Evolutionary conservation across 176 grass and related monocot species (phyloP).

Genomic region (Phoenix roebelenii): DNA sequence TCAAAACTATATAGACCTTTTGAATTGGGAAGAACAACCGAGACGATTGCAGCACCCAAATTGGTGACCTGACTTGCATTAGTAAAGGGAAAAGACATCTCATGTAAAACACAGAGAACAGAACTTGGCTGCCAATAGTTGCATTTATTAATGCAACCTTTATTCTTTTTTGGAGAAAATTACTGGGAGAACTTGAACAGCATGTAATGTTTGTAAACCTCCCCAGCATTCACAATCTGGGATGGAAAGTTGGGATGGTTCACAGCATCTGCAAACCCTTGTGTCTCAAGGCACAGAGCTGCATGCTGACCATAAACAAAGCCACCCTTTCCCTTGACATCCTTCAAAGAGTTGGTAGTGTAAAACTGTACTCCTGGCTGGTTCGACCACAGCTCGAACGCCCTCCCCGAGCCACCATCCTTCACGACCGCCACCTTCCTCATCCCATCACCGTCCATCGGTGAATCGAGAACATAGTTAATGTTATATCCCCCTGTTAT

Average conservation of each 20-base stretch:
- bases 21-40: slow-evolving; percentile 72
- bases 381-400: slow-evolving; percentile 66
- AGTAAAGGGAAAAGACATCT: too few relatives aligned
- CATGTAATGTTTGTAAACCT: too few relatives aligned
- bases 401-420: slow-evolving; percentile 36
- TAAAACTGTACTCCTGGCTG: slow-evolving; percentile 41
- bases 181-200: neutral
- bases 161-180: too few relatives aligned
- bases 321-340: slow-evolving; percentile 43
- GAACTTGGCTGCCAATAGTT: too few relatives aligned
- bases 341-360: slow-evolving; percentile 43
- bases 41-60: slow-evolving; percentile 64
- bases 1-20: slow-evolving; percentile 8
- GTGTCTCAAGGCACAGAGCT: slow-evolving; percentile 54
- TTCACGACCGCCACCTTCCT: slow-evolving; percentile 36
- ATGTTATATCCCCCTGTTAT: slow-evolving; percentile 49
- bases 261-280: slow-evolving; percentile 63
- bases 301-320: slow-evolving; percentile 30
- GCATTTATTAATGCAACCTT: too few relatives aligned
- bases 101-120: too few relatives aligned
- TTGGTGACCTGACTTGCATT: slow-evolving; percentile 70
- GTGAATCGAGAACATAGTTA: slow-evolving; percentile 44
- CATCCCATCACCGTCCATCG: slow-evolving; percentile 16
- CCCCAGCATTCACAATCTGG: too few relatives aligned
- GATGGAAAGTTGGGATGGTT: slow-evolving; percentile 72